Conservation (phyloP, 225 moss, liverwort and hornwort genomes). For the Rhytidiadelphus loreus region DNA sequence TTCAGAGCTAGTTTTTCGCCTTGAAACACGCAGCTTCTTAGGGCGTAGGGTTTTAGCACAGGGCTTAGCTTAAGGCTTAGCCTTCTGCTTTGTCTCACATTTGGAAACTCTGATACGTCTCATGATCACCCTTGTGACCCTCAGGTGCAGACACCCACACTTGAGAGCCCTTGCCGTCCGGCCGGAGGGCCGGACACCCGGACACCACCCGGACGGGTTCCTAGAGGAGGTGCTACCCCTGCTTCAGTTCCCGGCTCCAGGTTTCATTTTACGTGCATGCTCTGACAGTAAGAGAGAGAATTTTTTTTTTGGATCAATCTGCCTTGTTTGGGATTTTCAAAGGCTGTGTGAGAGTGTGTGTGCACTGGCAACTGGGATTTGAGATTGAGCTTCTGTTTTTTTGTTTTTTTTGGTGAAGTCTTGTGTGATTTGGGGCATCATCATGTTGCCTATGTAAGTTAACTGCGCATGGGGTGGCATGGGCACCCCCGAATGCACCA, state of each 20-base stretch:
- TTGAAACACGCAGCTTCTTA: not conserved
- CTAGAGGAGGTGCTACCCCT: not conserved
- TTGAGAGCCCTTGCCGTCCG: not conserved
- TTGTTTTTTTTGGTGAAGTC: not conserved
- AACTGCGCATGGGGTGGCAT: no score
- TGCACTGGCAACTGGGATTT: not conserved
- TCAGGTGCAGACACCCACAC: not conserved
- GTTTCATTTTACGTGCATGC: not conserved
- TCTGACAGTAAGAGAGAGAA: not conserved
- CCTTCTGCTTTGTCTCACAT: not conserved
- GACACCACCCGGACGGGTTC: not conserved
- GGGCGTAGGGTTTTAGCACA: no score
- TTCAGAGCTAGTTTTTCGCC: not conserved
- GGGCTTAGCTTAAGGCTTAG: not conserved
- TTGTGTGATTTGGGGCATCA: not conserved
- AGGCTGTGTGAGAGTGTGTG: not conserved
- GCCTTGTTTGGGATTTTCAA: not conserved
- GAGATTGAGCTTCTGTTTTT: not conserved
- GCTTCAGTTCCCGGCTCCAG: not conserved
- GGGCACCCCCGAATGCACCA: no score
- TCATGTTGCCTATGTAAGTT: not conserved
- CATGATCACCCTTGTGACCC: slow-evolving; percentile 7
- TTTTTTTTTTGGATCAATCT: no score
- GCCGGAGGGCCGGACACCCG: no score
- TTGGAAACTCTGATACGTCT: slow-evolving; percentile 21